Conservation (phyloP, 2,329 filamentous ascomycete species). For the Hysterium pulicare region DNA sequence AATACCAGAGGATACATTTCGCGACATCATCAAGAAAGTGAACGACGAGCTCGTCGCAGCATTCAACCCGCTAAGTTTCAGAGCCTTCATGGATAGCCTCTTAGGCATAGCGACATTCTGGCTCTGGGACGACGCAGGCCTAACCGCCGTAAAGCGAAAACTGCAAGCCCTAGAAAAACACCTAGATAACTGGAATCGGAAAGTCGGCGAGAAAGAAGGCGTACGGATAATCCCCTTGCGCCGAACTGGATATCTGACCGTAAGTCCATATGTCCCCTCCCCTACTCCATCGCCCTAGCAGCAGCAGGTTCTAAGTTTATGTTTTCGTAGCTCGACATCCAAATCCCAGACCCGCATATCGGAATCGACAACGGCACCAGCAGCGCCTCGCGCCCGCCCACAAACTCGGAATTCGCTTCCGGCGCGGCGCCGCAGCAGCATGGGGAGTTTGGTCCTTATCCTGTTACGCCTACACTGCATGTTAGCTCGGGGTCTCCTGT, state of each 20-base stretch:
- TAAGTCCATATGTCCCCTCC: too few species aligned
- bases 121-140: conserved; percentile 88
- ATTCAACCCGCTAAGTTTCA: conserved; percentile 72
- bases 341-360: conserved; percentile 56
- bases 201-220: conserved; percentile 56
- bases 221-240: conserved; percentile 76
- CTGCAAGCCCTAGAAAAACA: conserved; percentile 70
- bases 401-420: conserved; percentile 19
- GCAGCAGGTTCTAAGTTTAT: conserved; percentile 3
- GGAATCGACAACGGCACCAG: conserved; percentile 31
- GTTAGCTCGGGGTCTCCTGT: conserved; percentile 7
- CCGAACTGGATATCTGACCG: conserved; percentile 82
- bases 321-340: conserved; percentile 21
- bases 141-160: conserved; percentile 70
- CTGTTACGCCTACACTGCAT: conserved; percentile 27
- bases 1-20: conserved; percentile 81
- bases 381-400: conserved; percentile 22
- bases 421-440: conserved; percentile 10
- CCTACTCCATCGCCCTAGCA: not conserved
- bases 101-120: conserved; percentile 84
- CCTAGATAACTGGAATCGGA: conserved; percentile 82
- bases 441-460: conserved; percentile 20
- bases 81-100: conserved; percentile 76
- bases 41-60: conserved; percentile 74
- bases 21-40: conserved; percentile 73